Base-by-base conservation (phyloP, 2,329 filamentous ascomycete genomes). In the Ophiostoma australiae region DNA sequence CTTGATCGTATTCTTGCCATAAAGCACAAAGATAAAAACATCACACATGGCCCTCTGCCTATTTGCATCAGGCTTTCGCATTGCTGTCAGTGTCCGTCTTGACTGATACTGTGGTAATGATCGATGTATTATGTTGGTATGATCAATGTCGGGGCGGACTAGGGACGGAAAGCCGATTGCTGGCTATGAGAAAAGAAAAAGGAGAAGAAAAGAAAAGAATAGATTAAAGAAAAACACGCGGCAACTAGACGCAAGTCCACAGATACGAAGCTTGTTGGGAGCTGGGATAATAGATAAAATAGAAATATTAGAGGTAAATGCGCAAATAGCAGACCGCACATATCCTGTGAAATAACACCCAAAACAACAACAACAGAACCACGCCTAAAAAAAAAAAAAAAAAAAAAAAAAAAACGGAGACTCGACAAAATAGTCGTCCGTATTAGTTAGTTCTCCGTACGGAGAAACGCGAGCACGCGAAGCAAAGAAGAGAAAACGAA, bases 371-470 rank as follows among this genome's bases (percentile, higher is more conserved):
- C 44, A 48, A 48, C 20, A 48, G 44, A 48, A 48, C 44, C 44
- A 48, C 15, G 7, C 44, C 44, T 39, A 1, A 48, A 17, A 63
- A 17, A 27, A 33, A 61, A 63, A 33, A 63, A 63, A 3, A 13
- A 44, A n/a, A 1, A 48, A 17, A 63, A 17, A 27, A 33, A 61
- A 63, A 33, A 63, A 63, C 27, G 27, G 58, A 63, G 27, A 33
- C 58, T 4, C 23, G 13, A 33, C 3, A 8, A 48, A 63, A 48
- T 3, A n/a, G 20, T 33, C 27, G 13, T 31, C 55, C 52, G n/a
- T 58, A 58, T 58, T 58, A 58, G n/a, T 27, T 58, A 31, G 52
- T 58, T 27, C n/a, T 58, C 52, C 52, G 52, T 58, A n/a, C n/a
- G n/a, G n/a, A 27, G 52, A 58, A 27, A 58, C 52, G 52, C 52